Evolutionary conservation across 768 basidiomycete genomes (phyloP), one percentile per base, ranked within the genome.

Genomic region (Lactifluus pinguis): DNA sequence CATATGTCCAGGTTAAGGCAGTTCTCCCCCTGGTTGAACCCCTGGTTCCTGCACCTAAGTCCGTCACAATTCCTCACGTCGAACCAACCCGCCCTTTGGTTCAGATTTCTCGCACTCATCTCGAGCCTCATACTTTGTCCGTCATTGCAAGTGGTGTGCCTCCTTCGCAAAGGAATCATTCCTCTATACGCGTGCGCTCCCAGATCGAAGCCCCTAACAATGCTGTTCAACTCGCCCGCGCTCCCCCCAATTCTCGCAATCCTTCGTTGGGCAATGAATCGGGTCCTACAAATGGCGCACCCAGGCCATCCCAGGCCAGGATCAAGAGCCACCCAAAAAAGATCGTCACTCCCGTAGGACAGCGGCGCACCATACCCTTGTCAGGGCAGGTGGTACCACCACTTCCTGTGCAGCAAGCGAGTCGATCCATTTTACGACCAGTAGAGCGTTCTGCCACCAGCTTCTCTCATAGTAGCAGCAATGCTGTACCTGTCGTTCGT

Each of bases 251-350:
- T 25, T 29, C 48, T 48, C 55, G 55, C 30, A 32, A 45, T 1
- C 5, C 45, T 8, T 21, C 41, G 8, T 15, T 41, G 29, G 29
- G 32, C 13, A 50, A 45, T 8, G 29, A 29, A 48, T 9, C 11
- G 11, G 9, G 42, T 30, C 44, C 44, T 1, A 29, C 30, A 15
- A 49, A 41, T 6, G 30, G 3, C 6, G 6, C 19, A 10, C 14
- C 54, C 8, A 34, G 14, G 9, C 38, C 55, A 61, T 32, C 8
- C n/a, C 8, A 25, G 41, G 32, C 32, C 34, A 50, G 38, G 29
- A 53, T 61, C 41, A 61, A 57, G 49, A 53, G 50, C 38, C 60
- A 61, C 29, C 60, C 60, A 19, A 57, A 29, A 29, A 57, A 32
- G 21, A 53, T 61, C 44, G 25, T n/a, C 19, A 57, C 60, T 15